Percentiles rank a stretch among this genome's conserved stretches.
These are phyloP conservation scores for Phyllosticta citrichinensis DNA, from an alignment of 2,329 filamentous ascomycete species.

Conservation along the genomic window DNA sequence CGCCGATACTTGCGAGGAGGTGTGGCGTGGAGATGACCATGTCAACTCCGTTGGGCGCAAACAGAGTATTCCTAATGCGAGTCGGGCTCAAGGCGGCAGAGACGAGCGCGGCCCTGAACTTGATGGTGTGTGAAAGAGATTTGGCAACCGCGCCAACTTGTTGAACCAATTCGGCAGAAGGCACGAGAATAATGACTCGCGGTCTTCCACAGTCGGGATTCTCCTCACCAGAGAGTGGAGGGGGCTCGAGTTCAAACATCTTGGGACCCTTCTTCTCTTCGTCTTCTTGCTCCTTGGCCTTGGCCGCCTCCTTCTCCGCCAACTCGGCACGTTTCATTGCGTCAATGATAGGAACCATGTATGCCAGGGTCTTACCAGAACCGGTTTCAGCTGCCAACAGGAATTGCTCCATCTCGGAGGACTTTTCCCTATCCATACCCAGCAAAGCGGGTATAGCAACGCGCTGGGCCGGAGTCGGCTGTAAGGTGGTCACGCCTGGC, in stretches of 20 bases:
- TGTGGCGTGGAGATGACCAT: slow-evolving; percentile 82
- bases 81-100: slow-evolving; percentile 66
- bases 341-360: slow-evolving; percentile 75
- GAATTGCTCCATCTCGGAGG: slow-evolving; percentile 48
- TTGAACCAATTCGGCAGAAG: slow-evolving; percentile 81
- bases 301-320: slow-evolving; percentile 46
- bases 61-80: slow-evolving; percentile 76
- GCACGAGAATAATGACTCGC: slow-evolving; percentile 75
- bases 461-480: slow-evolving; percentile 71
- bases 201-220: slow-evolving; percentile 65
- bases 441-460: slow-evolving; percentile 78
- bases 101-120: slow-evolving; percentile 76
- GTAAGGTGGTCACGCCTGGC: slow-evolving; percentile 61
- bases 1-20: slow-evolving; percentile 75
- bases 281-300: slow-evolving; percentile 17
- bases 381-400: slow-evolving; percentile 92
- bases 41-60: slow-evolving; percentile 72
- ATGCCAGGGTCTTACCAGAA: slow-evolving; percentile 92
- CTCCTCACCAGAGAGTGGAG: slow-evolving; percentile 38
- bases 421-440: slow-evolving; percentile 36
- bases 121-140: slow-evolving; percentile 69
- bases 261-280: slow-evolving; percentile 29
- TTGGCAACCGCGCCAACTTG: slow-evolving; percentile 80
- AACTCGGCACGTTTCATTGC: slow-evolving; percentile 65
- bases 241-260: slow-evolving; percentile 50